Conservation (phyloP, 1,284 basidiomycete species). For the Moesziomyces sp. region DNA sequence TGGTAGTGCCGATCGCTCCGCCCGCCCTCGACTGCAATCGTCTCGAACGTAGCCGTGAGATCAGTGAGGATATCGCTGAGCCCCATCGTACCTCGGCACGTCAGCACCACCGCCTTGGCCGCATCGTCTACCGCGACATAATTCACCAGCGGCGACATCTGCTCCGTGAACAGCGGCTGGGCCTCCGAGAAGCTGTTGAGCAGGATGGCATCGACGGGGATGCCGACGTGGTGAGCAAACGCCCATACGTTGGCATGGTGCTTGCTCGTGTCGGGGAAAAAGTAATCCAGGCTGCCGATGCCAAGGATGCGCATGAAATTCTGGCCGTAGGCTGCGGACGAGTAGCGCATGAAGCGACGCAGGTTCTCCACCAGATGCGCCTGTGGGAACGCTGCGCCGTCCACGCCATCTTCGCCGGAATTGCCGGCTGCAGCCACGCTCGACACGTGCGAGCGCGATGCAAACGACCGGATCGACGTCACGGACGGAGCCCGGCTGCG, state of each 20-base stretch:
- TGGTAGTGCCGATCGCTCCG: constrained; percentile 68
- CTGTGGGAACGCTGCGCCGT: constrained; percentile 67
- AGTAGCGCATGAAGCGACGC: constrained; percentile 70
- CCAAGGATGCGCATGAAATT: constrained; percentile 71
- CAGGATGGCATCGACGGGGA: constrained; percentile 70
- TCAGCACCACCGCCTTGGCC: constrained; percentile 69
- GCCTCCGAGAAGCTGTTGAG: constrained; percentile 70
- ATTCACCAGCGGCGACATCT: constrained; percentile 70
- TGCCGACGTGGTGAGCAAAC: constrained; percentile 69
- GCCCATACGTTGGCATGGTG: constrained; percentile 70
- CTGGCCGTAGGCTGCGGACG: constrained; percentile 61
- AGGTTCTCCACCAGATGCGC: constrained; percentile 70
- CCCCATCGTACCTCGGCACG: constrained; percentile 71
- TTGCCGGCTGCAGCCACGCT: constrained; percentile 29
- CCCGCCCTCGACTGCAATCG: constrained; percentile 69
- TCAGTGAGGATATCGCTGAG: constrained; percentile 72
- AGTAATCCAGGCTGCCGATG: constrained; percentile 69
- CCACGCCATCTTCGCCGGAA: constrained; percentile 21
- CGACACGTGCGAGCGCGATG: constrained; percentile 46
- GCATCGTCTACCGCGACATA: constrained; percentile 71
- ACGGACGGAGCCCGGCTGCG: constrained; percentile 53
- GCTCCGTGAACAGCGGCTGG: constrained; percentile 42
- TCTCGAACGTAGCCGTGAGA: constrained; percentile 71
- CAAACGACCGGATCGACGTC: constrained; percentile 51
- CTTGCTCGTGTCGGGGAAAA: constrained; percentile 70